A percentile compares a stretch with the other conserved stretches of the same genome.
Conservation (phyloP, 129 eudicot species). For the Cynara cardunculus region DNA sequence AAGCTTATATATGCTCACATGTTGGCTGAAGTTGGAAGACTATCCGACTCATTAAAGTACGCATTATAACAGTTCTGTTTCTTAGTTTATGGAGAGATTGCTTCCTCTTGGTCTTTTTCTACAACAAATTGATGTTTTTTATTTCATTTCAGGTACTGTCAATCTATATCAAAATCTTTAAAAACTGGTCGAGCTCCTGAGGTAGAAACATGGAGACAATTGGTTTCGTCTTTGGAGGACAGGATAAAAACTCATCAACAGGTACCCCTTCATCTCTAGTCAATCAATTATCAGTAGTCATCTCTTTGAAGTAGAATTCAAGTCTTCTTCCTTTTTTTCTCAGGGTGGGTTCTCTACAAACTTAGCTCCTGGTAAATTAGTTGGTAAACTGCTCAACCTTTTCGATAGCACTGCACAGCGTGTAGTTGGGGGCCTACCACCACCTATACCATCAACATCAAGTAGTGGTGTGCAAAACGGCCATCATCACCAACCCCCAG, state of each 20-base stretch:
- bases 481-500: constrained; percentile 44
- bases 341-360: constrained; percentile 94
- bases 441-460: constrained; percentile 58
- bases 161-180: constrained; percentile 63
- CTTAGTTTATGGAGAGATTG: background rate
- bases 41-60: constrained; percentile 81
- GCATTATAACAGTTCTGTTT: constrained; percentile 2
- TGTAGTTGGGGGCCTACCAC: constrained; percentile 76
- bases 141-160: constrained; percentile 78
- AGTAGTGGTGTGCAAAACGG: constrained; percentile 40
- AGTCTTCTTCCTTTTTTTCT: background rate
- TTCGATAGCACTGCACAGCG: constrained; percentile 89
- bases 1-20: constrained; percentile 85
- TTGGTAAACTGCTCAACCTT: constrained; percentile 76
- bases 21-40: constrained; percentile 94
- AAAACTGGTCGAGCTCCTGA: constrained; percentile 87
- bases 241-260: constrained; percentile 88
- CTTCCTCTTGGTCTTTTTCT: too few species aligned
- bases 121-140: background rate
- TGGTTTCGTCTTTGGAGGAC: constrained; percentile 75
- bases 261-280: constrained; percentile 34
- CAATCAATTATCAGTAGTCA: background rate
- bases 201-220: constrained; percentile 61
- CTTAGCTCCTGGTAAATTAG: constrained; percentile 80
- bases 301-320: background rate